Evolutionary conservation across 768 basidiomycete genomes (phyloP).

Genomic region (Leccinum truebloodii): DNA sequence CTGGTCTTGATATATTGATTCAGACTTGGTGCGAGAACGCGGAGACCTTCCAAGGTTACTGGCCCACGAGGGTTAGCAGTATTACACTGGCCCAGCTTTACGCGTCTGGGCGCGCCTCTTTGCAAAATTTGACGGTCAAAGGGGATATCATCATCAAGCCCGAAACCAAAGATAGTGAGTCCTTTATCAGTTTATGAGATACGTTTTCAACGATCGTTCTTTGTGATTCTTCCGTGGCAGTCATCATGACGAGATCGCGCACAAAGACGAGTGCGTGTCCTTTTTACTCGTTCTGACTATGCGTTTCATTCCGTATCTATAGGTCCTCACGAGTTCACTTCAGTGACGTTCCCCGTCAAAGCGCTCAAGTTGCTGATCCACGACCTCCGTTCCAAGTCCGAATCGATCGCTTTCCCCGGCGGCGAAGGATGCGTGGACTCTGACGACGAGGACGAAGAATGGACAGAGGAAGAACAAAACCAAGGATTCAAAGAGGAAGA

Average conservation of each 20-base stretch:
- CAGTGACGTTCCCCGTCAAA: conserved; percentile 87
- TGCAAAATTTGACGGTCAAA: conserved; percentile 76
- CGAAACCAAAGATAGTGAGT: conserved; percentile 79
- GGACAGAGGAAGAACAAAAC: conserved; percentile 83
- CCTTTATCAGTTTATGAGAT: conserved; percentile 9
- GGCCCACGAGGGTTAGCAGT: conserved; percentile 85
- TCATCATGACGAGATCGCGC: conserved; percentile 95
- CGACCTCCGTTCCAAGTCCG: conserved; percentile 80
- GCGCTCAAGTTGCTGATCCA: conserved; percentile 86
- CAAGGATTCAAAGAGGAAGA: conserved; percentile 70
- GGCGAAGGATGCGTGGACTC: conserved; percentile 62
- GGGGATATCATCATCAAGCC: conserved; percentile 88
- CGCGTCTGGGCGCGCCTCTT: conserved; percentile 58
- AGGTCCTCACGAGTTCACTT: conserved; percentile 88
- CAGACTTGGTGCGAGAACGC: conserved; percentile 94
- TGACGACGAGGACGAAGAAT: conserved; percentile 92
- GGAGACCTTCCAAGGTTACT: conserved; percentile 93
- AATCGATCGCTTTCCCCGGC: conserved; percentile 64
- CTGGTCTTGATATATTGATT: conserved; percentile 84
- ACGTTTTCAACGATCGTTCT: conserved; percentile 15
- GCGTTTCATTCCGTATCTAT: conserved; percentile 17
- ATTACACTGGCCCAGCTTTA: conserved; percentile 80
- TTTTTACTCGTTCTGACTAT: conserved; percentile 13
- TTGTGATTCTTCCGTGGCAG: conserved; percentile 44
- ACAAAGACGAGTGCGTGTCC: conserved; percentile 75